A percentile compares a stretch with the other conserved stretches of the same genome.
These are phyloP conservation scores for Xylaria polymorpha DNA, from an alignment of 2,329 filamentous ascomycete genomes.

Conservation along the genomic window DNA sequence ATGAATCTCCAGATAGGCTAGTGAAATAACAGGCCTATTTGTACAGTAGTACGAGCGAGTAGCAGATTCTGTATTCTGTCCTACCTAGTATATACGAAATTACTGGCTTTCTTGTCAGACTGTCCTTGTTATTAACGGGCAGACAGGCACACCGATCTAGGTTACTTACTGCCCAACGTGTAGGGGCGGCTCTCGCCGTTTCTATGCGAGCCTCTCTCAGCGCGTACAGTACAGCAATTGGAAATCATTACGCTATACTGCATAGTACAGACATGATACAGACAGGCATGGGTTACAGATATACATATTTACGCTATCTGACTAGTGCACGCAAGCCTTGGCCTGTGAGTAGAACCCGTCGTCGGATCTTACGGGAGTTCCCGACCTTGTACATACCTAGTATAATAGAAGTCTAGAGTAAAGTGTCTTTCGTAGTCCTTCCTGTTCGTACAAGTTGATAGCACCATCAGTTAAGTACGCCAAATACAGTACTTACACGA, in stretches of 20 bases:
- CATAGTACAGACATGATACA: not conserved
- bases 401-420: conserved; percentile 11
- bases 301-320: not conserved
- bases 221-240: not conserved
- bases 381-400: conserved; percentile 16
- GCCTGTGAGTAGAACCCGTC: conserved; percentile 9
- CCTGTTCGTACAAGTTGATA: too few species aligned
- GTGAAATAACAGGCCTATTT: not conserved
- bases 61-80: not conserved
- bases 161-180: not conserved
- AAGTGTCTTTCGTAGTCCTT: too few species aligned
- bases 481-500: not conserved
- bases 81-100: not conserved
- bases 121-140: too few species aligned
- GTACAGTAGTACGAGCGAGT: too few species aligned
- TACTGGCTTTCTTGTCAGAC: not conserved
- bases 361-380: conserved; percentile 32
- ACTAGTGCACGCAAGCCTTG: conserved; percentile 17
- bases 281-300: conserved; percentile 11
- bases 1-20: not conserved
- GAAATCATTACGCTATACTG: not conserved
- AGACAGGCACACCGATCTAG: not conserved
- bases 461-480: too few species aligned
- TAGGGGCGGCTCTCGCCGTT: not conserved
- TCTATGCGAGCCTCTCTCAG: not conserved